Evolutionary conservation across 2,329 filamentous ascomycete species (phyloP).

Genomic region (Epichloe baconii): DNA sequence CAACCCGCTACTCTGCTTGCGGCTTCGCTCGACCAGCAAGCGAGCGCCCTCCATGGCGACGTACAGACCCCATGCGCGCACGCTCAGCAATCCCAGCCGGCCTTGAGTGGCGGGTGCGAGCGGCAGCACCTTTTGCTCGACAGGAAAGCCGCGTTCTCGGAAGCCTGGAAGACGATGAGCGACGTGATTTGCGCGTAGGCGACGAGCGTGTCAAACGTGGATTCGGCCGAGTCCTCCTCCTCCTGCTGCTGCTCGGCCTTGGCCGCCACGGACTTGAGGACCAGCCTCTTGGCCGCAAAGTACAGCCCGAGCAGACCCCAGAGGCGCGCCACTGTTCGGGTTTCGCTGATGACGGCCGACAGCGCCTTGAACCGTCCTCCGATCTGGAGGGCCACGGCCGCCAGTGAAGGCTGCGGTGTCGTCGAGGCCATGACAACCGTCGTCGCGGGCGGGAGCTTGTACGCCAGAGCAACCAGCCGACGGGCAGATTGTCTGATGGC

Average conservation of each 20-base stretch:
- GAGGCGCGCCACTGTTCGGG: slow-evolving; percentile 59
- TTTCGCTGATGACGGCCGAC: slow-evolving; percentile 53
- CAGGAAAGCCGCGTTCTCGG: slow-evolving; percentile 78
- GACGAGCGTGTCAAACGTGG: slow-evolving; percentile 32
- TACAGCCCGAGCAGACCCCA: slow-evolving; percentile 68
- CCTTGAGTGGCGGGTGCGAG: slow-evolving; percentile 43
- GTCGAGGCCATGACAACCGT: slow-evolving; percentile 31
- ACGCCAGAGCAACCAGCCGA: slow-evolving; percentile 38
- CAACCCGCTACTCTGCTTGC: slow-evolving; percentile 23
- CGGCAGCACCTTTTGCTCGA: slow-evolving; percentile 56
- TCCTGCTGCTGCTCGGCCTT: slow-evolving; percentile 7
- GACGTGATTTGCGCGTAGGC: slow-evolving; percentile 55
- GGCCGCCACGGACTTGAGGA: slow-evolving; percentile 17
- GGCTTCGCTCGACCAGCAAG: slow-evolving; percentile 36
- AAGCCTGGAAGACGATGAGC: slow-evolving; percentile 58
- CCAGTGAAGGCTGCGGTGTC: slow-evolving; percentile 21
- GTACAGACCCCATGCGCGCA: slow-evolving; percentile 68
- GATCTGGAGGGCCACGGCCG: slow-evolving; percentile 33
- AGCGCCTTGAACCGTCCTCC: slow-evolving; percentile 45
- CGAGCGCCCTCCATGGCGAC: slow-evolving; percentile 63
- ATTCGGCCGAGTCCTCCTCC: slow-evolving; percentile 16
- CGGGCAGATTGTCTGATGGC: slow-evolving; percentile 41
- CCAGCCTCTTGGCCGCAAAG: slow-evolving; percentile 46
- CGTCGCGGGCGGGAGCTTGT: slow-evolving; percentile 36
- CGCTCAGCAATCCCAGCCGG: slow-evolving; percentile 57